Conservation (phyloP, 306 rosid genomes). For the Malus fusca region DNA sequence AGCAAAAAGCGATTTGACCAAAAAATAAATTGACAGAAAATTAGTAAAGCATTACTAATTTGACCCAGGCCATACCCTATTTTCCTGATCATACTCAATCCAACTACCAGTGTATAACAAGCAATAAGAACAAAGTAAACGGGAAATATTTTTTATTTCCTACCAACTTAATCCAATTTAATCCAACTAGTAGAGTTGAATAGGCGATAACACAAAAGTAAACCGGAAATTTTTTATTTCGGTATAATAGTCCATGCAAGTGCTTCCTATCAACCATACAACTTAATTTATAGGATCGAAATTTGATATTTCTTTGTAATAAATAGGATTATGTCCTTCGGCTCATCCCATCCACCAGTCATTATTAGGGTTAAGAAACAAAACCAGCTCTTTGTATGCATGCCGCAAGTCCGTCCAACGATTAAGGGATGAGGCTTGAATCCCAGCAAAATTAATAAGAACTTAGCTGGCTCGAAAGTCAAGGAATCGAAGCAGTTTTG, state of each 20-base stretch:
- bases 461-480: slow-evolving; percentile 67
- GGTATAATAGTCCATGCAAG: neutral
- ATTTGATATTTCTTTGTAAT: slow-evolving; percentile 15
- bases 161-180: no score
- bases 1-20: neutral
- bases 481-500: slow-evolving; percentile 59
- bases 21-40: no score
- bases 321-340: slow-evolving; percentile 25
- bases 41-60: neutral
- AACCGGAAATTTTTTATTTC: neutral
- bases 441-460: neutral
- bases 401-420: slow-evolving; percentile 12
- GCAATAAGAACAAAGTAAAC: neutral
- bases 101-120: neutral
- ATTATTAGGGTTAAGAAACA: slow-evolving; percentile 17
- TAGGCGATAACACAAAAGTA: neutral
- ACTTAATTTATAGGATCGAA: slow-evolving; percentile 7
- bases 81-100: neutral
- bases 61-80: neutral
- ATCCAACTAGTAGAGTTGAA: no score
- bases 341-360: slow-evolving; percentile 13
- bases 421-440: slow-evolving; percentile 5
- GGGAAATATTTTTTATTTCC: no score
- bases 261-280: slow-evolving; percentile 19
- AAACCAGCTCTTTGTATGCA: slow-evolving; percentile 6